Percentiles rank a stretch among this genome's conserved stretches.
These are phyloP conservation scores for Fusarium nodosum DNA, from an alignment of 2,329 filamentous ascomycete species.

Conservation along the genomic window DNA sequence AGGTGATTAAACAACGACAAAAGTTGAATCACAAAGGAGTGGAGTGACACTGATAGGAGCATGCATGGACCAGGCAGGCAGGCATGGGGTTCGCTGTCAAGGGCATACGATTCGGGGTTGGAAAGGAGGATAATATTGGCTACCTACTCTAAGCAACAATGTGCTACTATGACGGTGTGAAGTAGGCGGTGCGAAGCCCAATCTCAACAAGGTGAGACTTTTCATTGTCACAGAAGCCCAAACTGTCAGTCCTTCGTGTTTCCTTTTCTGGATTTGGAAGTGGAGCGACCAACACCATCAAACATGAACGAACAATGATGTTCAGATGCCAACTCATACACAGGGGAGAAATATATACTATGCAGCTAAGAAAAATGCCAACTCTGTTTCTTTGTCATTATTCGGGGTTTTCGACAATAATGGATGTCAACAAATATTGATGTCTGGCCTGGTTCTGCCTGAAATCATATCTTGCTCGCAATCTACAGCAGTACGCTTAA, in stretches of 20 bases:
- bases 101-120: constrained; percentile 11
- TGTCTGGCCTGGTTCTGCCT: not conserved
- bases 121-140: constrained; percentile 21
- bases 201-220: not conserved
- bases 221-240: not conserved
- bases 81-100: constrained; percentile 23
- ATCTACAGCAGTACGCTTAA: not conserved
- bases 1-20: constrained; percentile 14
- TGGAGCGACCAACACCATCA: not conserved
- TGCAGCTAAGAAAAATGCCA: not conserved
- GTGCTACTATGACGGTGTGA: constrained; percentile 8
- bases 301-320: not conserved
- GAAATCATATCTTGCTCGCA: not conserved
- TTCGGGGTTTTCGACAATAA: not conserved
- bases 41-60: constrained; percentile 18
- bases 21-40: constrained; percentile 32
- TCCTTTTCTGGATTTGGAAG: constrained; percentile 1
- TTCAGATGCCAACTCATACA: not conserved
- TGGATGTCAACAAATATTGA: not conserved
- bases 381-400: not conserved
- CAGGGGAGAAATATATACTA: not conserved
- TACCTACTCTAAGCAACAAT: constrained; percentile 16
- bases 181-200: not conserved
- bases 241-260: not conserved
- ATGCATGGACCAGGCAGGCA: constrained; percentile 29